Conservation (phyloP, 2,329 filamentous ascomycete genomes). For the Hymenoscyphus albidus region DNA sequence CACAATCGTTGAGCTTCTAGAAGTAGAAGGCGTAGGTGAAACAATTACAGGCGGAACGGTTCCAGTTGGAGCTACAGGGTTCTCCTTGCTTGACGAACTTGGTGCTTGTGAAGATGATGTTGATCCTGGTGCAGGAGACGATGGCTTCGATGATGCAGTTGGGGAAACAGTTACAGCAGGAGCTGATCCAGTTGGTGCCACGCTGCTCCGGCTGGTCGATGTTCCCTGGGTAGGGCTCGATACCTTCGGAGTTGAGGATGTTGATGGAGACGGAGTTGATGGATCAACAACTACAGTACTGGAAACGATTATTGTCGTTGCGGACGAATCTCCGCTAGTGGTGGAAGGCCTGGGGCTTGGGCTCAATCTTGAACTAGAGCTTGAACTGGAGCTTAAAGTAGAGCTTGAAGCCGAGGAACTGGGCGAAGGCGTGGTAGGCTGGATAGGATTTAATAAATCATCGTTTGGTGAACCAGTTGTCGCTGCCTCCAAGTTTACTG, state of each 20-base stretch:
- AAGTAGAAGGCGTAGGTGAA: not conserved
- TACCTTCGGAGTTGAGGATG: not conserved
- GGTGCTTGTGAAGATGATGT: not conserved
- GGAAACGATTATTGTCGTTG: conserved; percentile 15
- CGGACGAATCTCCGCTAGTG: conserved; percentile 6
- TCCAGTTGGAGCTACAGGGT: conserved; percentile 9
- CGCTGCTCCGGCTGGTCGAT: conserved; percentile 6
- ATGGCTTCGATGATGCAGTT: conserved; percentile 1
- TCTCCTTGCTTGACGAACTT: not conserved
- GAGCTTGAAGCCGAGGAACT: conserved; percentile 1
- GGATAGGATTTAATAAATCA: not conserved
- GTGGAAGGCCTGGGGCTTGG: not conserved
- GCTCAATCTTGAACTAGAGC: not conserved
- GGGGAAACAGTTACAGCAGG: conserved; percentile 3
- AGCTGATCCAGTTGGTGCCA: conserved; percentile 7
- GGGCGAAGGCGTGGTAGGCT: conserved; percentile 11
- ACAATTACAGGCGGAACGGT: conserved; percentile 5
- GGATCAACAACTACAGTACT: conserved; percentile 6
- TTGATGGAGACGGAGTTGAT: not conserved
- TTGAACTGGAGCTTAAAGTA: conserved; percentile 1
- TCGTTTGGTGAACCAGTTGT: conserved; percentile 3
- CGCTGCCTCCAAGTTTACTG: not conserved
- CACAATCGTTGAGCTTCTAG: not conserved
- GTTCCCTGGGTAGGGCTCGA: not conserved
- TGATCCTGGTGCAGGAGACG: not conserved